Percentiles rank a stretch among this genome's conserved stretches.
Evolutionary conservation across 208 protist species (phyloP).

Genomic region (Lotmaria passim): DNA sequence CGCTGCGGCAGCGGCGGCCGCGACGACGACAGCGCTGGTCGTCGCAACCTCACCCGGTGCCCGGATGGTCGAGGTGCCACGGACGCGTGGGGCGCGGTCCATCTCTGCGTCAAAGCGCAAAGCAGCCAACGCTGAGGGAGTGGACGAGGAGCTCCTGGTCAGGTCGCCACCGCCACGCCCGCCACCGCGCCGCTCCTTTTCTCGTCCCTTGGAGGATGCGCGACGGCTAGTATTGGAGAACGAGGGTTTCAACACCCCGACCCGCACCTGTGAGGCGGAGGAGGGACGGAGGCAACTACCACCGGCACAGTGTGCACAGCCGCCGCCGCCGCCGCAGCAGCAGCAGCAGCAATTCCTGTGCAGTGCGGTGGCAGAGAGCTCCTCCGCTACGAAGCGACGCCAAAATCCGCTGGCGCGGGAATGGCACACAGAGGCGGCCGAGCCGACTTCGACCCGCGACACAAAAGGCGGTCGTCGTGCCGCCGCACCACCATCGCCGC

Average conservation of each 20-base stretch:
- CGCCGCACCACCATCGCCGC: no score
- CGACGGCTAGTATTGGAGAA: not conserved
- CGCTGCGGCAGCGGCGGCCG: not conserved
- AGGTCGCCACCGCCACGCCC: not conserved
- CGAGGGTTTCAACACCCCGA: not conserved
- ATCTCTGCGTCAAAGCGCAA: not conserved
- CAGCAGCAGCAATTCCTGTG: not conserved
- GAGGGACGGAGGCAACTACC: not conserved
- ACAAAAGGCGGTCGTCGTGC: no score
- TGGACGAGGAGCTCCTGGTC: not conserved
- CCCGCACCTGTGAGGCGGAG: not conserved
- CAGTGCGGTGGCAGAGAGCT: not conserved
- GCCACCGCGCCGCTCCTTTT: not conserved
- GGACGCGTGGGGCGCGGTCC: not conserved
- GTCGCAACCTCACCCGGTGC: no score
- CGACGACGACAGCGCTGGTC: no score
- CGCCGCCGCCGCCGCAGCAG: not conserved
- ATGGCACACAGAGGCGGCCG: no score
- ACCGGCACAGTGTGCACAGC: not conserved
- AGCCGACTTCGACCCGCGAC: no score
- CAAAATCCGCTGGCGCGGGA: constrained; percentile 5
- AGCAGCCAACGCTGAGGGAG: not conserved
- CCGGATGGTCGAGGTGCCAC: not conserved
- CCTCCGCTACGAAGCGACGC: constrained; percentile 2
- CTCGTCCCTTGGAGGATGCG: not conserved